Conservation (phyloP, 2,329 filamentous ascomycete species). For the Hawksworthiomyces lignivorus region DNA sequence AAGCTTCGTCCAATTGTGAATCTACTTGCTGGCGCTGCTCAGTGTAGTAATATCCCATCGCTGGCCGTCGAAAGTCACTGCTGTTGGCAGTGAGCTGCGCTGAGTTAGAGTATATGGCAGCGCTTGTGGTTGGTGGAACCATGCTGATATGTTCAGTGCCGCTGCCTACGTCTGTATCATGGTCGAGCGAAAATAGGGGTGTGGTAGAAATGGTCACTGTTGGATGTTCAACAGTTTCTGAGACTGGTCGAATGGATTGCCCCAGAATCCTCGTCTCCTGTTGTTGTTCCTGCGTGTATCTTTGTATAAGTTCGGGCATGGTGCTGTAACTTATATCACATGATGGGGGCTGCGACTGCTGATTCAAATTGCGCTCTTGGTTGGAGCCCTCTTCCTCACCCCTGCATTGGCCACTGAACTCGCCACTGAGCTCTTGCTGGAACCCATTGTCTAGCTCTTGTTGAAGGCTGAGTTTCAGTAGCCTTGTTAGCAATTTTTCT, state of each 20-base stretch:
- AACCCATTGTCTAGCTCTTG: constrained; percentile 12
- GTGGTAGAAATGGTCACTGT: no score
- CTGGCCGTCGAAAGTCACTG: background rate
- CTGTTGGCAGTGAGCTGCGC: background rate
- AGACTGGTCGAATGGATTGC: no score
- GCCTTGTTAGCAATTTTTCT: constrained; percentile 20
- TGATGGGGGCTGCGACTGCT: background rate
- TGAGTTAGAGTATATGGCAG: background rate
- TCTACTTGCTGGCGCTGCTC: constrained; percentile 8
- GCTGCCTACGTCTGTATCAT: no score
- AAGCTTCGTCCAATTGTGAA: constrained; percentile 11
- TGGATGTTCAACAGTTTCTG: no score
- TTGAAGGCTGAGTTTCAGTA: constrained; percentile 19
- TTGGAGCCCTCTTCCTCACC: background rate
- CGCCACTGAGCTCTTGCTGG: constrained; percentile 3
- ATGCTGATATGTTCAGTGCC: no score
- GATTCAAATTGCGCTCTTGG: background rate
- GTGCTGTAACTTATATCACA: no score
- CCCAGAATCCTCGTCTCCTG: no score
- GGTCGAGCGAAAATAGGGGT: no score
- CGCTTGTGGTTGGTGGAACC: background rate
- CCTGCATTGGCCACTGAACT: background rate
- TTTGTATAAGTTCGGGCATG: no score
- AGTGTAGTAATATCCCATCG: background rate
- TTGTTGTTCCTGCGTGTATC: no score